A percentile compares a stretch with the other conserved stretches of the same genome.
phyloP scores from a whole-genome alignment of 2,329 filamentous ascomycete species.

The Fusarium tuaranense region DNA sequence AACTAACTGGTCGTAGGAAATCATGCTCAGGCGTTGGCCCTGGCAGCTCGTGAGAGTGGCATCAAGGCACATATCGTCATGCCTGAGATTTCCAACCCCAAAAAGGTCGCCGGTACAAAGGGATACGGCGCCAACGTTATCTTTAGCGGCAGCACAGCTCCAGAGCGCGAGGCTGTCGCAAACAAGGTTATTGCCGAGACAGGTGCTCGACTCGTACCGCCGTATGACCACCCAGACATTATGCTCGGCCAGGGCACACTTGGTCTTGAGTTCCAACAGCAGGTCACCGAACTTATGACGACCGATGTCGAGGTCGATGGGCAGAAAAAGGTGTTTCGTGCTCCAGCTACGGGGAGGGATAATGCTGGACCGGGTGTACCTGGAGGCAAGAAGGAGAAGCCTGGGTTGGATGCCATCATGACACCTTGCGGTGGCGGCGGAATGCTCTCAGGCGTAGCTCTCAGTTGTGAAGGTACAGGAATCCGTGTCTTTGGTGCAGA shows the following conservation, averaged over 20 bases:
- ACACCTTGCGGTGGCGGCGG: slow-evolving; percentile 90
- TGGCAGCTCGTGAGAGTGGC: slow-evolving; percentile 79
- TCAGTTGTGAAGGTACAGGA: slow-evolving; percentile 77
- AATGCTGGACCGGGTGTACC: slow-evolving; percentile 17
- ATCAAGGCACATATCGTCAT: slow-evolving; percentile 92
- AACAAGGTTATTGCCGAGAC: slow-evolving; percentile 76
- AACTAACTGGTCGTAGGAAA: slow-evolving; percentile 72
- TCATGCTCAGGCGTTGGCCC: slow-evolving; percentile 91
- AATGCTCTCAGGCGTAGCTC: slow-evolving; percentile 85
- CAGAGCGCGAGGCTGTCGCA: slow-evolving; percentile 84
- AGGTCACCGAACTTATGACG: slow-evolving; percentile 69
- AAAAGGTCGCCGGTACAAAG: slow-evolving; percentile 86
- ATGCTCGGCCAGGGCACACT: slow-evolving; percentile 94
- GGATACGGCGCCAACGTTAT: slow-evolving; percentile 82
- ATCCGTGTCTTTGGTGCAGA: slow-evolving; percentile 89
- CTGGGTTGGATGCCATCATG: slow-evolving; percentile 76
- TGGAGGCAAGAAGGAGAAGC: slow-evolving; percentile 33
- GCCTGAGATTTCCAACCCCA: slow-evolving; percentile 85
- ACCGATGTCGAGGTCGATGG: slow-evolving; percentile 34
- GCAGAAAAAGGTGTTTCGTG: slow-evolving; percentile 29
- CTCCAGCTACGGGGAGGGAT: slow-evolving; percentile 36
- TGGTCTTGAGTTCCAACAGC: slow-evolving; percentile 83
- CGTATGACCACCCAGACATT: slow-evolving; percentile 93
- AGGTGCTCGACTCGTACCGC: slow-evolving; percentile 83
- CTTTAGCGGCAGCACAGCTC: slow-evolving; percentile 83